phyloP scores from a whole-genome alignment of 2,329 filamentous ascomycete genomes.

The Microsporum ferrugineum region DNA sequence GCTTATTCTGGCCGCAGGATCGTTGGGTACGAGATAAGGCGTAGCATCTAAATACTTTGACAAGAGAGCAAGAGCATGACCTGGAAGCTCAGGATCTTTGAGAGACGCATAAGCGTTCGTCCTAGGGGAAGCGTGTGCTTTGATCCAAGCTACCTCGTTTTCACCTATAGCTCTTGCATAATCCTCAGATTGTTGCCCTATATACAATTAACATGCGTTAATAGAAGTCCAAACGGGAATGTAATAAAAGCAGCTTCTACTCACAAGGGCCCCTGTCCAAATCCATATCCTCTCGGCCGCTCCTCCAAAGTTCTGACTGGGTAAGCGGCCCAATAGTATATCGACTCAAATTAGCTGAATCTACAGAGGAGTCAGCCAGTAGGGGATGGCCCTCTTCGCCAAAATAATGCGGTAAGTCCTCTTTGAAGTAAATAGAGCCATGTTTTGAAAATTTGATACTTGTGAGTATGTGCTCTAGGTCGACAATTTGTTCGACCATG shows the following conservation, averaged over 20 bases:
- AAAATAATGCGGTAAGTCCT: background rate
- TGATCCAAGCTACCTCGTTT: conserved; percentile 21
- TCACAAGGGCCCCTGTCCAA: conserved; percentile 24
- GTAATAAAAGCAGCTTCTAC: background rate
- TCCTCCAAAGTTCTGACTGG: conserved; percentile 16
- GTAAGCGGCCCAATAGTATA: conserved; percentile 19
- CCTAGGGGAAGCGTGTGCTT: conserved; percentile 17
- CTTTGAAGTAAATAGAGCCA: conserved; percentile 11
- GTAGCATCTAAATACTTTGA: conserved; percentile 16
- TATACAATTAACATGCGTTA: background rate
- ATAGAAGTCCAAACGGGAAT: background rate
- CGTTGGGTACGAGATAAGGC: background rate
- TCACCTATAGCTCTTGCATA: conserved; percentile 18
- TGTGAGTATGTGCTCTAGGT: conserved; percentile 7
- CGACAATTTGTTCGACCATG: conserved; percentile 8
- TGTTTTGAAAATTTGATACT: conserved; percentile 4
- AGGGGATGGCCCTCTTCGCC: background rate
- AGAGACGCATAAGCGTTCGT: conserved; percentile 21
- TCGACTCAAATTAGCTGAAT: background rate
- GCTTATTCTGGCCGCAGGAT: background rate
- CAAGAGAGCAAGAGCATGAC: conserved; percentile 18
- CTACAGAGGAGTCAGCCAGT: background rate
- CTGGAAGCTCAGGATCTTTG: conserved; percentile 16
- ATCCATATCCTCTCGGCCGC: conserved; percentile 16
- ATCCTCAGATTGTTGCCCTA: conserved; percentile 11